Conservation (phyloP, 129 eudicot genomes). For the Tagetes patula region DNA sequence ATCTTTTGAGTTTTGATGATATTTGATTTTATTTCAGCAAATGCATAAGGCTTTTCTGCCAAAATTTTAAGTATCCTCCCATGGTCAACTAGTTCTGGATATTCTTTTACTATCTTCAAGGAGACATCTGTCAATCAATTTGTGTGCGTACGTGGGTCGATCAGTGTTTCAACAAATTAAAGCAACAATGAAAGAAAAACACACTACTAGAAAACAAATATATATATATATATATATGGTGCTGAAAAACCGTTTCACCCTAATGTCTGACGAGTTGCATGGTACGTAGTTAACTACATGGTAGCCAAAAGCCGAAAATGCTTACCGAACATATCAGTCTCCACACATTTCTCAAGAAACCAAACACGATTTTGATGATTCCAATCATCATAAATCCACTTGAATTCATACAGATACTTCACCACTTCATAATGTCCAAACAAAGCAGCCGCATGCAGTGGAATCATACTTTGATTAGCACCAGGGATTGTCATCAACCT, state of each 20-base stretch:
- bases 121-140: conserved; percentile 31
- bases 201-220: not conserved
- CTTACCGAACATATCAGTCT: conserved; percentile 4
- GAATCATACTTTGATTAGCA: not conserved
- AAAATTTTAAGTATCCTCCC: conserved; percentile 5
- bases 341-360: not conserved
- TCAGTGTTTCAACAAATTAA: not conserved
- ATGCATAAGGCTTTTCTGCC: conserved; percentile 23
- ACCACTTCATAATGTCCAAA: not conserved
- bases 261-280: not conserved
- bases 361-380: not conserved
- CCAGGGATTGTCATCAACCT: conserved; percentile 1
- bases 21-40: not conserved
- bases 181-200: not conserved
- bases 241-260: not conserved
- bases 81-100: not conserved
- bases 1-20: not conserved
- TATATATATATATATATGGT: too few relatives aligned
- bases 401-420: not conserved
- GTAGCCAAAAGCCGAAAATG: not conserved
- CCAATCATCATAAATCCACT: not conserved
- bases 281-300: not conserved
- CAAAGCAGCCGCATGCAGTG: not conserved
- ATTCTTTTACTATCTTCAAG: conserved; percentile 9
- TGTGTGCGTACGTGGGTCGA: not conserved